A percentile compares a stretch with the other conserved stretches of the same genome.
These are phyloP conservation scores for Fraxinus excelsior DNA, from an alignment of 257 asterid genomes.

Conservation along the genomic window DNA sequence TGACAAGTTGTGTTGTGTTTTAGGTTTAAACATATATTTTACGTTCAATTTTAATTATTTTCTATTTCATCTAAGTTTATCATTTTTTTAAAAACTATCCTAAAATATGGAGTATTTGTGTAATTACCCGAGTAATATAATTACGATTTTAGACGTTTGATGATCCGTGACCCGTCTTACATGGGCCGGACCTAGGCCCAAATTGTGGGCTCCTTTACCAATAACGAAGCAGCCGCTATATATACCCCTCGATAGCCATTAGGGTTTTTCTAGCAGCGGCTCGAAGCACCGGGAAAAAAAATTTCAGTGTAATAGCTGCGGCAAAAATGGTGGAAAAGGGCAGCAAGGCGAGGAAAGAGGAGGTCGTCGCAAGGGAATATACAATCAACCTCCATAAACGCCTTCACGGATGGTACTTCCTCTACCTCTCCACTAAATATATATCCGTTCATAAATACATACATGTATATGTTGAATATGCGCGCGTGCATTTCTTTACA, in stretches of 20 bases:
- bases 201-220: too few species aligned
- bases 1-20: too few species aligned
- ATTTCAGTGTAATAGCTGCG: neutral
- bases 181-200: neutral
- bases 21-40: too few species aligned
- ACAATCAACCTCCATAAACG: slow-evolving; percentile 47
- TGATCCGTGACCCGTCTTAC: neutral
- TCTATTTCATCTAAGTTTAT: too few species aligned
- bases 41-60: too few species aligned
- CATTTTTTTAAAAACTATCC: too few species aligned
- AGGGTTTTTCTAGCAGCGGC: neutral
- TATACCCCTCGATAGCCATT: neutral
- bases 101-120: too few species aligned
- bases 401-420: slow-evolving; percentile 45
- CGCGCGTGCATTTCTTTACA: neutral
- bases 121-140: too few species aligned
- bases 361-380: slow-evolving; percentile 50
- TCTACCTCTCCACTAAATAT: neutral
- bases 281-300: neutral
- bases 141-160: too few species aligned
- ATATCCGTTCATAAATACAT: neutral
- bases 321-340: slow-evolving; percentile 39
- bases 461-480: neutral
- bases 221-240: neutral
- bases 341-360: slow-evolving; percentile 44